phyloP scores from a whole-genome alignment of 2,329 filamentous ascomycete species.

The Corniculantispora saksenae region DNA sequence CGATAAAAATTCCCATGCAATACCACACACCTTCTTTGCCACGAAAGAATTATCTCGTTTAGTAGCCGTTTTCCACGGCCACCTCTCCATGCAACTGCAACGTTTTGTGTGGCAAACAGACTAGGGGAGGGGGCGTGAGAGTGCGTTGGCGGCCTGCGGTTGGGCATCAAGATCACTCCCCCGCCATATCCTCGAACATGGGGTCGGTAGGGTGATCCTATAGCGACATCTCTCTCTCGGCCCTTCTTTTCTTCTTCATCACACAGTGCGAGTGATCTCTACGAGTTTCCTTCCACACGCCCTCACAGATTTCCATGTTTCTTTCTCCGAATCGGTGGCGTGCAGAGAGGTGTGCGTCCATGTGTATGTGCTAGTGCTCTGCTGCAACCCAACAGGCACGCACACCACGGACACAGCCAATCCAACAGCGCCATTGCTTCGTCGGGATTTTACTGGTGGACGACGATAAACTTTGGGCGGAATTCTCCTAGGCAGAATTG shows the following conservation, averaged over 20 bases:
- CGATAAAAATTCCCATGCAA: too few relatives aligned
- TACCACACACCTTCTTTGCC: background rate
- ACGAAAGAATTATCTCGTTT: background rate
- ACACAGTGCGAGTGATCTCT: background rate
- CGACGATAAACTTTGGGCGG: background rate
- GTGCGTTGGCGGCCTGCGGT: slow-evolving; percentile 1
- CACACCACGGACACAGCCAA: background rate
- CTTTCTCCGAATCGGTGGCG: too few relatives aligned
- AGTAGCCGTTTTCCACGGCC: background rate
- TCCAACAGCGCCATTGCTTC: background rate
- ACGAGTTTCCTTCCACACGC: background rate
- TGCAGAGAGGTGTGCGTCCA: too few relatives aligned
- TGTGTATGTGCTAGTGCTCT: background rate
- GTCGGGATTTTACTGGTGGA: background rate
- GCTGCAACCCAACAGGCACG: background rate
- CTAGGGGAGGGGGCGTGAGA: background rate
- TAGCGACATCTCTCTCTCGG: background rate
- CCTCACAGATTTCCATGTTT: background rate
- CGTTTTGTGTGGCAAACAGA: background rate
- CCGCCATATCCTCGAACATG: background rate
- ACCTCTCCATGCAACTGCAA: background rate
- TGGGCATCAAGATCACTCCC: background rate
- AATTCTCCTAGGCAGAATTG: background rate
- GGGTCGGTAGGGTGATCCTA: too few relatives aligned
- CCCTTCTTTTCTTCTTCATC: background rate